Evolutionary conservation across 2,329 filamentous ascomycete genomes (phyloP).

Genomic region (Colletotrichum lini): DNA sequence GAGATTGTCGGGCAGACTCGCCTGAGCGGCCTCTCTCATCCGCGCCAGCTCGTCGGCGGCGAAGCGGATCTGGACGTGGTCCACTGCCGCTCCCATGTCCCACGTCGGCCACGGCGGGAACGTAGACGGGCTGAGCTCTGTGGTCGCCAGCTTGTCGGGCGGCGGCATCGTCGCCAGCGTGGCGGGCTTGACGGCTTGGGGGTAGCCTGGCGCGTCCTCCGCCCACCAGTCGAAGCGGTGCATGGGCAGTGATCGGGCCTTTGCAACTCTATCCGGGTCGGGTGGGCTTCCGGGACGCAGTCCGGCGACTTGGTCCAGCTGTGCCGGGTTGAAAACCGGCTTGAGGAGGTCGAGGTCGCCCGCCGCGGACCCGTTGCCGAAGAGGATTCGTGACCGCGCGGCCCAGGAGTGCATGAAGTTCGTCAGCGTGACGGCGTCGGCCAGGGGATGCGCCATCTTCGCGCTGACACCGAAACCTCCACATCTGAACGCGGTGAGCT

Average conservation of each 20-base stretch:
- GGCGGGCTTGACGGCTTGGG: slow-evolving; percentile 45
- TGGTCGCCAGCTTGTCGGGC: background rate
- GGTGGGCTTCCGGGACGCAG: slow-evolving; percentile 41
- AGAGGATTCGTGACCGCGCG: slow-evolving; percentile 45
- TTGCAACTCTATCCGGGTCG: slow-evolving; percentile 46
- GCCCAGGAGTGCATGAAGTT: slow-evolving; percentile 61
- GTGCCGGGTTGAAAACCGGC: slow-evolving; percentile 57
- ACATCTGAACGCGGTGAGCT: slow-evolving; percentile 57
- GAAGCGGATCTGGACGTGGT: slow-evolving; percentile 56
- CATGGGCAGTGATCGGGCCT: slow-evolving; percentile 57
- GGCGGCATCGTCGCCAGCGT: slow-evolving; percentile 47
- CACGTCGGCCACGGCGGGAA: slow-evolving; percentile 59
- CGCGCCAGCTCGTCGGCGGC: slow-evolving; percentile 50
- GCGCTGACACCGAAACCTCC: slow-evolving; percentile 59
- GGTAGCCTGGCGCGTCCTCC: slow-evolving; percentile 49
- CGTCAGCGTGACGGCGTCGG: slow-evolving; percentile 60
- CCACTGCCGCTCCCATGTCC: slow-evolving; percentile 53
- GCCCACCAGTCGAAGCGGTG: slow-evolving; percentile 65
- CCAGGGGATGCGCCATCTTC: slow-evolving; percentile 60
- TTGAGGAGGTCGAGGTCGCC: background rate
- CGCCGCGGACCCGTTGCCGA: background rate
- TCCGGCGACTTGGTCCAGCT: slow-evolving; percentile 55
- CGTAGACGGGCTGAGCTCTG: slow-evolving; percentile 48
- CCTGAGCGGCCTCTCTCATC: slow-evolving; percentile 49
- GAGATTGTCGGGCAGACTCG: slow-evolving; percentile 29